Evolutionary conservation across 768 basidiomycete genomes (phyloP), one percentile per base, ranked within the genome.

Genomic region (Boletus sp.): DNA sequence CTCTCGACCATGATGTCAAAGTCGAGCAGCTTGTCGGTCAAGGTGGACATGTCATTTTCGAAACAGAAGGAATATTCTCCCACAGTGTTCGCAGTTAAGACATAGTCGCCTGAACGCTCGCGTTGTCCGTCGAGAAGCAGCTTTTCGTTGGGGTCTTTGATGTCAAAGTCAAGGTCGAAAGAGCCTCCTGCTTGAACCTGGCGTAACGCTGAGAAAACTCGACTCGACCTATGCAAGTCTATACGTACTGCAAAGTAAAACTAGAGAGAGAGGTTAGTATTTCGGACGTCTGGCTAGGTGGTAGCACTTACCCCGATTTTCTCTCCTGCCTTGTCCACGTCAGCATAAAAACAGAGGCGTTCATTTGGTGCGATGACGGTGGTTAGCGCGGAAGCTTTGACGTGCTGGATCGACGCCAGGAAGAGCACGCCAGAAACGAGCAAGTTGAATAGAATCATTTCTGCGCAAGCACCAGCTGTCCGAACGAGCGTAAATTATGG

Each of bases 1-100:
- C 89, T 93, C 79, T 99, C 97, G 44, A 93, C 93, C 93, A 98
- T 95, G 73, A 99, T 98, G 71, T 92, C 89, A 68, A 93, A 90
- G 74, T 93, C 91, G 64, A 99, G 82, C 44, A 98, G 82, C 72
- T 98, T 98, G 74, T 93, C 92, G 13, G 91, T 89, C 60, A 97
- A 79, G 5, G 92, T 91, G 25, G 88, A 90, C 80, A 96, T 96
- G 76, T 98, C 95, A 70, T 99, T 99, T 69, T 93, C 90, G 70
- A 98, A 97, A 76, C 96, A 98, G 77, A 99, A 98, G 6, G 95
- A 70, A 68, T 93, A 93, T 80, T 93, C 91, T 62, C 91, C 91
- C 69, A 87, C 80, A 19, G 82, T 82, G 74, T 97, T 96, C 19
- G 93, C 97, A 4, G 97, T 98, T 57, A 98, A 81, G 51, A 99